Conservation (phyloP, 2,329 filamentous ascomycete genomes). For the Trichophyton rubrum region DNA sequence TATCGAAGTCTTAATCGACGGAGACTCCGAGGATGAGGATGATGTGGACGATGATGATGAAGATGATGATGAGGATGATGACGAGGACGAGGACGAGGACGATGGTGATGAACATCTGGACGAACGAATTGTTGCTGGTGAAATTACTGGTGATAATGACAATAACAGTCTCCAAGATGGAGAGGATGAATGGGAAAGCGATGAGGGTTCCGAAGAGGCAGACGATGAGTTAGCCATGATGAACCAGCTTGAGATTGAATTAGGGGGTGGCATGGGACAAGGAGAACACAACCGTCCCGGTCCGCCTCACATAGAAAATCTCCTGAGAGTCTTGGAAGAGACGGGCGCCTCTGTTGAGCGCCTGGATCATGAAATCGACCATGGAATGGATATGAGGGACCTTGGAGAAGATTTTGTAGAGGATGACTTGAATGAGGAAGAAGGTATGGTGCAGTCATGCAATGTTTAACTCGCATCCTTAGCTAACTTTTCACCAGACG, state of each 20-base stretch:
- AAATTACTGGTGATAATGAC: slow-evolving; percentile 45
- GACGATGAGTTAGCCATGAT: slow-evolving; percentile 33
- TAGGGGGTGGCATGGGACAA: slow-evolving; percentile 28
- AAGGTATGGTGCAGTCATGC: slow-evolving; percentile 28
- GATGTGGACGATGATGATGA: slow-evolving; percentile 49
- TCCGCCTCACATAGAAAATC: slow-evolving; percentile 34
- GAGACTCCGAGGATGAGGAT: slow-evolving; percentile 49
- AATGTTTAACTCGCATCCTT: neutral
- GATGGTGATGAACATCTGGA: slow-evolving; percentile 49
- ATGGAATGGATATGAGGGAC: slow-evolving; percentile 37
- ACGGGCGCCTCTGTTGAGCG: slow-evolving; percentile 32
- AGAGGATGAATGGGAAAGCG: slow-evolving; percentile 40
- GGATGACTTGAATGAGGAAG: slow-evolving; percentile 47
- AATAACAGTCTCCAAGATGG: slow-evolving; percentile 37
- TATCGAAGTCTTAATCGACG: slow-evolving; percentile 79
- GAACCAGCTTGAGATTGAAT: slow-evolving; percentile 32
- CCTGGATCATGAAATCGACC: slow-evolving; percentile 30
- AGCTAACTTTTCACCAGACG: slow-evolving; percentile 35
- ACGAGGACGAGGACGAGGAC: slow-evolving; percentile 42
- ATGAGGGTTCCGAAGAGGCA: slow-evolving; percentile 36
- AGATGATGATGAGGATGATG: slow-evolving; percentile 46
- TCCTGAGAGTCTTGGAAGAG: slow-evolving; percentile 34
- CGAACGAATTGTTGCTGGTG: slow-evolving; percentile 39
- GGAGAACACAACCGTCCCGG: slow-evolving; percentile 25
- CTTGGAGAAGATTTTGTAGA: slow-evolving; percentile 31